Percentiles rank a stretch among this genome's conserved stretches.
Conservation (phyloP, 78 protist genomes). For the Cavenderia fasciculata region DNA sequence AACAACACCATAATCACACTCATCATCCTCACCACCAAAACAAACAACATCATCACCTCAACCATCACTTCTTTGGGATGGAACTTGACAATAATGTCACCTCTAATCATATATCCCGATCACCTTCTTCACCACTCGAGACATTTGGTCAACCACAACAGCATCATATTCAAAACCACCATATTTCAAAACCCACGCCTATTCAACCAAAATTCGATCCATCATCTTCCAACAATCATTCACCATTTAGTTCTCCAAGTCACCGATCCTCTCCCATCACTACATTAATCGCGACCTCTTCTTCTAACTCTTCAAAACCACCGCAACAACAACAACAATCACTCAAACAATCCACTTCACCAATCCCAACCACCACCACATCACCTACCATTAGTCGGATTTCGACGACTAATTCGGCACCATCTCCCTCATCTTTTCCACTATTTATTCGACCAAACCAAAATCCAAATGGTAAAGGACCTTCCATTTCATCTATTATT, state of each 20-base stretch:
- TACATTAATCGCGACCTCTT: background rate
- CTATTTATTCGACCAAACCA: too few relatives aligned
- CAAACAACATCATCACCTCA: too few relatives aligned
- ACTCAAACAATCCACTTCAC: background rate
- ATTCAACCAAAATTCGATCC: background rate
- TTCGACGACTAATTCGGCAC: background rate
- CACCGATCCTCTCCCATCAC: background rate
- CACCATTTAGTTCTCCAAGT: background rate
- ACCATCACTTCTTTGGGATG: too few relatives aligned
- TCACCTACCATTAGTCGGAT: background rate
- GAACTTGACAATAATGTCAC: too few relatives aligned
- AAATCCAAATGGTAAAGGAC: too few relatives aligned
- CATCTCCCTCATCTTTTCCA: background rate
- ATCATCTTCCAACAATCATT: background rate
- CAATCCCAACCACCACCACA: background rate
- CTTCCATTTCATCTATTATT: too few relatives aligned
- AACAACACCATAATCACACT: too few relatives aligned
- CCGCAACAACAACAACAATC: background rate
- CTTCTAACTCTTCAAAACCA: background rate
- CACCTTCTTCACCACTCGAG: too few relatives aligned
- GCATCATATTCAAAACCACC: too few relatives aligned
- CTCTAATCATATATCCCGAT: too few relatives aligned
- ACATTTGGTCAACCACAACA: too few relatives aligned
- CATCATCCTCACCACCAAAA: too few relatives aligned
- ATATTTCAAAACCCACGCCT: conserved; percentile 9